These are phyloP conservation scores for Gentiana dahurica DNA, from an alignment of 257 asterid species.

Conservation along the genomic window DNA sequence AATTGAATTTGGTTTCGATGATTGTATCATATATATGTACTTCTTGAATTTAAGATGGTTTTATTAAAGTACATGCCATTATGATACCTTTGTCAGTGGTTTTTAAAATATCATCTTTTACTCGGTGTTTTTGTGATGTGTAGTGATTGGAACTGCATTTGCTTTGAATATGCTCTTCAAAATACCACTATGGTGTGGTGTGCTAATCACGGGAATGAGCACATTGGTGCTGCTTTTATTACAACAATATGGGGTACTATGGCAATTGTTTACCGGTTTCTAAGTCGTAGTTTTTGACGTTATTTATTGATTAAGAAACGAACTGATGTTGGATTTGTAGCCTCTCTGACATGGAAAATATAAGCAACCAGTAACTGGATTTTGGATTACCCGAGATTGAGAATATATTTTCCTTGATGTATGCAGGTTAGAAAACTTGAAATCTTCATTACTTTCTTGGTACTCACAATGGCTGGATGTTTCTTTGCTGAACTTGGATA, in stretches of 20 bases:
- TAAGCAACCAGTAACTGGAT: too few species aligned
- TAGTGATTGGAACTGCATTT: conserved; percentile 98
- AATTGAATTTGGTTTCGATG: not conserved
- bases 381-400: too few species aligned
- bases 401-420: not conserved
- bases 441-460: conserved; percentile 72
- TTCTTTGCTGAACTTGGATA: conserved; percentile 77
- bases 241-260: conserved; percentile 92
- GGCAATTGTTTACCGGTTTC: not conserved
- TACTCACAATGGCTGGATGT: conserved; percentile 67
- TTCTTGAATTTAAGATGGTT: not conserved
- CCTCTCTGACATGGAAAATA: too few species aligned
- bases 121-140: too few species aligned
- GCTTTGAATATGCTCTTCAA: conserved; percentile 90
- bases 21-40: not conserved
- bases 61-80: not conserved
- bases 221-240: conserved; percentile 68
- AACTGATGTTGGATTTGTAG: too few species aligned
- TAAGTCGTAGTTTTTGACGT: too few species aligned
- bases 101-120: too few species aligned
- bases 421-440: conserved; percentile 90
- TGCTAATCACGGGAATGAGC: conserved; percentile 91
- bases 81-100: too few species aligned
- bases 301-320: too few species aligned
- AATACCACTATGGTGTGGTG: conserved; percentile 89